phyloP scores from a whole-genome alignment of 2,329 filamentous ascomycete species.

The Erysiphe neolycopersici region DNA sequence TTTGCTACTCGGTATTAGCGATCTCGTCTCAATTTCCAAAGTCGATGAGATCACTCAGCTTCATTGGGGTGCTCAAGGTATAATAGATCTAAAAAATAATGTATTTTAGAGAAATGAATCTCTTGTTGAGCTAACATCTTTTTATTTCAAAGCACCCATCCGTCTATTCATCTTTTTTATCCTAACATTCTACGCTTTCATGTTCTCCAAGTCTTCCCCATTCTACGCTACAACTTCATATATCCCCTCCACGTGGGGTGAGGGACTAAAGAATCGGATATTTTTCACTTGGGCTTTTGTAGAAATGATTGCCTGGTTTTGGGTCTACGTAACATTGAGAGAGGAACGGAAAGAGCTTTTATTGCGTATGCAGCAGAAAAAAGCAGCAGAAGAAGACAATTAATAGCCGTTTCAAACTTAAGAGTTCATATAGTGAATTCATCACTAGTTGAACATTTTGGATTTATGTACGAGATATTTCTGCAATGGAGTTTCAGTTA shows the following conservation, averaged over 20 bases:
- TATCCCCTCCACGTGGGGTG: slow-evolving; percentile 23
- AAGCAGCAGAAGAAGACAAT: slow-evolving; percentile 15
- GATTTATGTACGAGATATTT: too few species aligned
- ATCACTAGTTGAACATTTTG: too few species aligned
- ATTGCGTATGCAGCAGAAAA: slow-evolving; percentile 11
- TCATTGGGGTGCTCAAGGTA: slow-evolving; percentile 38
- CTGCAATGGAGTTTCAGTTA: too few species aligned
- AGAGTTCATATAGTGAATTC: too few species aligned
- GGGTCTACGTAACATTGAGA: slow-evolving; percentile 45
- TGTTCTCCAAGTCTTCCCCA: slow-evolving; percentile 26
- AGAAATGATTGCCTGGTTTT: slow-evolving; percentile 70
- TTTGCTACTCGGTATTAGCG: slow-evolving; percentile 29
- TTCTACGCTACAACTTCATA: slow-evolving; percentile 18
- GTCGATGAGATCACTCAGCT: slow-evolving; percentile 37
- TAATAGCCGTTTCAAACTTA: too few species aligned
- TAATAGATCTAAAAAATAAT: slow-evolving; percentile 12
- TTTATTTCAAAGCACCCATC: slow-evolving; percentile 22
- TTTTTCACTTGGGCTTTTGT: slow-evolving; percentile 68
- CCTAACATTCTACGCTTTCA: slow-evolving; percentile 36
- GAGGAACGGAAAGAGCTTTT: slow-evolving; percentile 27
- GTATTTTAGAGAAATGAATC: neutral
- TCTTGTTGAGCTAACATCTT: neutral
- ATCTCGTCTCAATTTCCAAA: slow-evolving; percentile 38
- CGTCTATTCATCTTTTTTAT: slow-evolving; percentile 35
- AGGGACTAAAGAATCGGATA: slow-evolving; percentile 56